Conservation (phyloP, 768 basidiomycete genomes). For the Naematelia aurantialba region DNA sequence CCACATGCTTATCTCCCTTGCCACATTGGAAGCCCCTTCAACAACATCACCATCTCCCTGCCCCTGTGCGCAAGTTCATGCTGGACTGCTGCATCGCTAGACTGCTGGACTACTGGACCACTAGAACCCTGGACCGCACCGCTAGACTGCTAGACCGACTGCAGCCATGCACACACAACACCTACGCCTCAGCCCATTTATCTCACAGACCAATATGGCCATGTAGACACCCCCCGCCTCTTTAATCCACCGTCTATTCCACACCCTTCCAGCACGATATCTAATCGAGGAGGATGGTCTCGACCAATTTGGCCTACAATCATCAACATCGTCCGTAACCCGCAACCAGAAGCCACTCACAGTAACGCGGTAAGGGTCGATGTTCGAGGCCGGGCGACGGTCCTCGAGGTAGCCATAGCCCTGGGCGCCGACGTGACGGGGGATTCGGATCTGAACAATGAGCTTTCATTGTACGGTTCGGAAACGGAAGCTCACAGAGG, state of each 20-base stretch:
- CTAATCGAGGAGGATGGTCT: constrained; percentile 62
- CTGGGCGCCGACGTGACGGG: constrained; percentile 84
- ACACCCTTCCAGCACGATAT: neutral
- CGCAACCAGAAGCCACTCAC: constrained; percentile 52
- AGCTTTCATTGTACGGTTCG: neutral
- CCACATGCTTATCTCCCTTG: too few relatives aligned
- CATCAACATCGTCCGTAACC: neutral
- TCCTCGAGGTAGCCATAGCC: constrained; percentile 96
- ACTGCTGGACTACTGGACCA: too few relatives aligned
- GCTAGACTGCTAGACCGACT: too few relatives aligned
- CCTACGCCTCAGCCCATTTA: neutral
- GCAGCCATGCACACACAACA: too few relatives aligned
- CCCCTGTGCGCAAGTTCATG: too few relatives aligned
- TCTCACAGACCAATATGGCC: neutral
- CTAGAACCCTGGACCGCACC: too few relatives aligned
- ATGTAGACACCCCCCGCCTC: neutral
- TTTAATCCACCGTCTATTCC: neutral
- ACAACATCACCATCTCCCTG: too few relatives aligned
- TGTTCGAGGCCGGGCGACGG: constrained; percentile 95
- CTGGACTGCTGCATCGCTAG: too few relatives aligned
- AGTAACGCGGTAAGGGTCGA: constrained; percentile 95
- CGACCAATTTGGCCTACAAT: constrained; percentile 50
- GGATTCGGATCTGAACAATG: constrained; percentile 55
- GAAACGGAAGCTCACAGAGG: constrained; percentile 54
- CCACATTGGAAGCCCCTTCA: too few relatives aligned